Evolutionary conservation across 345 rosid species (phyloP), one percentile per base, ranked within the genome.

Genomic region (Brassica juncea): DNA sequence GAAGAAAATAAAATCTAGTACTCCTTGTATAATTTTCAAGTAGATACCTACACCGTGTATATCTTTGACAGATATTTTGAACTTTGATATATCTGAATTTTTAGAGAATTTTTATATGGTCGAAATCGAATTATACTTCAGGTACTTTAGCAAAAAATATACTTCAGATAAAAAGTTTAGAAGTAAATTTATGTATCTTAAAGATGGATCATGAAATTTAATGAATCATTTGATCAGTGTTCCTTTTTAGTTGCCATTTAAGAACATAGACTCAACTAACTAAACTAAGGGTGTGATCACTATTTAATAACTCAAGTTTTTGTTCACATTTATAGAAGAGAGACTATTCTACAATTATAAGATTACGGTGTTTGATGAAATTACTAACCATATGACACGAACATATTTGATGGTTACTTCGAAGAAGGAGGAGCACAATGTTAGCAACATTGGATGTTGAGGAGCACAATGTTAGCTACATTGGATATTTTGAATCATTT

Each of bases 391-490:
- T 23, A 23, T 12, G 11, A 28, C 23, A 15, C 28, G 30, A 62
- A 72, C 25, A 62, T 16, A 54, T 52, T 11, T 65, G 15, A 21
- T 65, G 55, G 63, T 74, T 52, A 54, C 16, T 35, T 65, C 55
- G 8, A 65, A 35, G 66, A 66, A 34, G 4, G 28, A 66, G 71
- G 37, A 66, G 21, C 27, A 34, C 4, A n/a, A 34, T 66, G 71
- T 34, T 65, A 52, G 71, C 32, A 65, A 52, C 32, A 52, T 31
- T 30, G 47, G 49, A 64, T 31, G 25, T 23, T 8, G 28, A 66
- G 71, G 37, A 66, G 21, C 27, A 34, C 4, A n/a, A 34, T 66
- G 71, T 34, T 65, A 52, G 71, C 32, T 74, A 52, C 32, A 52
- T 31, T 30, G 47, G 49, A 64, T 31, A 25, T 47, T 19, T 42